A percentile compares a stretch with the other conserved stretches of the same genome.
These are phyloP conservation scores for Schizosaccharomyces cryophilus DNA, from an alignment of 805 yeast species.

Conservation along the genomic window DNA sequence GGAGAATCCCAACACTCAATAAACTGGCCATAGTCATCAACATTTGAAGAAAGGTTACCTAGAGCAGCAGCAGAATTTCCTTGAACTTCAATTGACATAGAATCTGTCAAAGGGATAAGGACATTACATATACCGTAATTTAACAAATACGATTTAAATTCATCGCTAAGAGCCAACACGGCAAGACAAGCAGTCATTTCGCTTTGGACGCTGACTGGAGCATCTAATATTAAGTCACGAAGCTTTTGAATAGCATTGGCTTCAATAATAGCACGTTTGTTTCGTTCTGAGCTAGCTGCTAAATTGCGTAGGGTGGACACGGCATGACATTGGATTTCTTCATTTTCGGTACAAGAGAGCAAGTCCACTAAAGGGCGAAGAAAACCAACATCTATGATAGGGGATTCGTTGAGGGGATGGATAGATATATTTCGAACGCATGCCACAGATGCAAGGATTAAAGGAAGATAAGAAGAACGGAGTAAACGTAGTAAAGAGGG, in stretches of 20 bases:
- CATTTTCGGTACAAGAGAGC: conserved; percentile 35
- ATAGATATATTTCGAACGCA: conserved; percentile 92
- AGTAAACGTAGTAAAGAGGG: conserved; percentile 77
- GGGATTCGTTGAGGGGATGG: conserved; percentile 85
- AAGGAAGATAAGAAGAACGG: conserved; percentile 56
- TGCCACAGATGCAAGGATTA: conserved; percentile 89
- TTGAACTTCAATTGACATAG: conserved; percentile 78
- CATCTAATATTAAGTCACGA: conserved; percentile 56
- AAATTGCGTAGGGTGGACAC: conserved; percentile 85
- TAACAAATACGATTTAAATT: conserved; percentile 60
- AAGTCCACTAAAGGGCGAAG: conserved; percentile 69
- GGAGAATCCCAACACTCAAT: conserved; percentile 58
- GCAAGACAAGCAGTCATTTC: conserved; percentile 96
- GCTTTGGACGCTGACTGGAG: conserved; percentile 81
- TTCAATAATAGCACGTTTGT: conserved; percentile 70
- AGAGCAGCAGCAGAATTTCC: conserved; percentile 97
- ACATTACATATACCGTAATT: conserved; percentile 70
- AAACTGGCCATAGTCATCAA: conserved; percentile 57
- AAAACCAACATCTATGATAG: conserved; percentile 92
- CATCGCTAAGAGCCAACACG: conserved; percentile 86
- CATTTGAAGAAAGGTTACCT: conserved; percentile 83
- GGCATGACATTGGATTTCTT: conserved; percentile 95
- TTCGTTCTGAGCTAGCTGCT: conserved; percentile 86
- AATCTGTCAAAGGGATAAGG: conserved; percentile 69
- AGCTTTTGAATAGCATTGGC: conserved; percentile 92